Base-by-base conservation (phyloP, 768 basidiomycete genomes). In the Tulasnella sp. region DNA sequence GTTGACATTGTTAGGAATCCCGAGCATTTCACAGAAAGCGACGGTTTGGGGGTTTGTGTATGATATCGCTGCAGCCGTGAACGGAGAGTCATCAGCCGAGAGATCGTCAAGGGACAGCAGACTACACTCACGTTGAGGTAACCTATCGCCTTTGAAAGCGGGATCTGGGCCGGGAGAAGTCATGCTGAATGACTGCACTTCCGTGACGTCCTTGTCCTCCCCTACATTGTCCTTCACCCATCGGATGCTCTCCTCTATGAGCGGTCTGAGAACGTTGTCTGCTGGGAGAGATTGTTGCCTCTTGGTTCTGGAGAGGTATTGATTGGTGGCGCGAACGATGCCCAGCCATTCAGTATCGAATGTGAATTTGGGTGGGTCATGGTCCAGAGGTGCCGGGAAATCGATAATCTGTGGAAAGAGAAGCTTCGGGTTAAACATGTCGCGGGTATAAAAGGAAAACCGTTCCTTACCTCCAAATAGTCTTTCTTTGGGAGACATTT, bases 291-390 rank as follows among this genome's bases (percentile, higher is more conserved):
- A 83, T 0, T 85, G 85, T 81, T 93, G 93, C 0, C 83, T 83
- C 9, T 84, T 87, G 5, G 84, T 83, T 7, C 89, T 89, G 3
- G 93, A 92, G 81, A 98, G 89, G 86, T 89, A 93, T 0, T 93
- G 92, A 81, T 96, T 91, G 82, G 97, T 93, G 0, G 95, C 96
- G 9, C 94, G 93, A 6, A 92, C 92, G 83, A 99, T 96, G 0
- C 96, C 96, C 73, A 99, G 91, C 98, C 98, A 99, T 84, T 96
- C 92, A 0, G 93, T 92, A 83, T 98, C 96, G 85, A 90, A 98
- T 20, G 89, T 89, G 28, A 98, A 81, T 0, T 82, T 81, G 1
- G 85, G 81, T 69, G 83, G 1, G 58, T 37, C 28, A 58, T 78
- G 14, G 79, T 77, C 6, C 14, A 72, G 18, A 41, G 85, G 83